phyloP scores from a whole-genome alignment of 2,329 filamentous ascomycete genomes.

The Exserohilum turcica region DNA sequence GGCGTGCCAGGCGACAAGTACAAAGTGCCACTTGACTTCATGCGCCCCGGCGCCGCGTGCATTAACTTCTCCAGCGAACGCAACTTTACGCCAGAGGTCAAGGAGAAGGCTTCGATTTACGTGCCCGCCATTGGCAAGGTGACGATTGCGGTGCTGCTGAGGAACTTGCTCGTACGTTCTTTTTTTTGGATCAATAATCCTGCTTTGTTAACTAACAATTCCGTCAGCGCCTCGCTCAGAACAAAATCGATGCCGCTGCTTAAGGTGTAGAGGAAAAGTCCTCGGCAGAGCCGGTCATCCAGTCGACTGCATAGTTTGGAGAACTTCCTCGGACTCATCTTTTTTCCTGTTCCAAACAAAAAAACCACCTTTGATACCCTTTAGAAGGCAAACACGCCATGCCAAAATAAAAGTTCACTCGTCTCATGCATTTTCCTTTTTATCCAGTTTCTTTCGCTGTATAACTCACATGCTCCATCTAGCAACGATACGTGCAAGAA shows the following conservation, averaged over 20 bases:
- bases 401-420: slow-evolving; percentile 17
- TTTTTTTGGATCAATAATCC: background rate
- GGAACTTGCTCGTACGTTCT: slow-evolving; percentile 80
- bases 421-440: background rate
- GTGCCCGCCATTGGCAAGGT: slow-evolving; percentile 97
- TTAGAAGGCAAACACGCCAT: slow-evolving; percentile 27
- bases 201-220: slow-evolving; percentile 20
- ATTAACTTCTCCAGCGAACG: slow-evolving; percentile 97
- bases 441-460: too few relatives aligned
- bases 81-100: slow-evolving; percentile 89
- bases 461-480: too few relatives aligned
- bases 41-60: slow-evolving; percentile 93
- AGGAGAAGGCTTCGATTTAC: slow-evolving; percentile 95
- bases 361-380: slow-evolving; percentile 31
- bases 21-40: slow-evolving; percentile 83
- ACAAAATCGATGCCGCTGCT: slow-evolving; percentile 45
- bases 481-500: too few relatives aligned
- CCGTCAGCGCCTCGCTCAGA: slow-evolving; percentile 52
- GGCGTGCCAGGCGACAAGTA: slow-evolving; percentile 87
- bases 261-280: slow-evolving; percentile 27
- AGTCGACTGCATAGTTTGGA: slow-evolving; percentile 10
- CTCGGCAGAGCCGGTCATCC: slow-evolving; percentile 25
- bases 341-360: background rate
- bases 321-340: background rate
- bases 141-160: slow-evolving; percentile 86